Evolutionary conservation across 306 rosid species (phyloP).

Genomic region (Datisca glomerata): DNA sequence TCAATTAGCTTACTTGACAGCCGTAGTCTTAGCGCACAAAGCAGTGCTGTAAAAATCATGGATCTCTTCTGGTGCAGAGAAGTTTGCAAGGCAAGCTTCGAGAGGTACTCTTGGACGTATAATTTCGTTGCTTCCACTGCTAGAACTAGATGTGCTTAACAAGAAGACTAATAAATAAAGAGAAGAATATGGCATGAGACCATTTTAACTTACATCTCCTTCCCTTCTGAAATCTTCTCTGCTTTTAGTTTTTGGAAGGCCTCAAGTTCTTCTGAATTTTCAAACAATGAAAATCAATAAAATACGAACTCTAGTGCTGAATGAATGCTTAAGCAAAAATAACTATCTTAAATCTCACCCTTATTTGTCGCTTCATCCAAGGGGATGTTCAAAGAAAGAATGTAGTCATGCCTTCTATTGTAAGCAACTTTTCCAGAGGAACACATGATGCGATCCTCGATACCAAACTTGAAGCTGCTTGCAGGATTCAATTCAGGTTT

Average conservation of each 20-base stretch:
- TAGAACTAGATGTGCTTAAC: constrained; percentile 24
- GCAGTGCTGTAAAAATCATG: constrained; percentile 89
- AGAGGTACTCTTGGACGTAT: constrained; percentile 96
- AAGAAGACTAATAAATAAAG: constrained; percentile 4
- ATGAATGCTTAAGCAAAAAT: constrained; percentile 4
- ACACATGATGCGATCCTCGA: constrained; percentile 86
- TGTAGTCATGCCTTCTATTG: constrained; percentile 76
- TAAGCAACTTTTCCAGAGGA: constrained; percentile 95
- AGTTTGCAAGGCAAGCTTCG: constrained; percentile 82
- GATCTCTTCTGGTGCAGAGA: constrained; percentile 87
- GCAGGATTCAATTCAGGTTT: constrained; percentile 65
- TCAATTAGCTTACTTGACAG: constrained; percentile 55
- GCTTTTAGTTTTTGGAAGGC: constrained; percentile 68
- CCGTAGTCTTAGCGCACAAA: constrained; percentile 78
- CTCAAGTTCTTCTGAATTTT: constrained; percentile 61
- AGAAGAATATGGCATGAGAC: constrained; percentile 8
- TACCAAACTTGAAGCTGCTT: constrained; percentile 84
- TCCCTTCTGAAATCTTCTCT: constrained; percentile 67
- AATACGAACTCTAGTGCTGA: constrained; percentile 3
- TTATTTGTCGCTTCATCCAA: constrained; percentile 77
- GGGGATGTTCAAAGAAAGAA: constrained; percentile 87
- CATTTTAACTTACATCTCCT: constrained; percentile 63
- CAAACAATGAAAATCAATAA: constrained; percentile 22
- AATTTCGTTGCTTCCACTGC: constrained; percentile 61
- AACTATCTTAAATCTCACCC: constrained; percentile 27